Evolutionary conservation across 306 rosid genomes (phyloP).

Genomic region (Prunus mume): DNA sequence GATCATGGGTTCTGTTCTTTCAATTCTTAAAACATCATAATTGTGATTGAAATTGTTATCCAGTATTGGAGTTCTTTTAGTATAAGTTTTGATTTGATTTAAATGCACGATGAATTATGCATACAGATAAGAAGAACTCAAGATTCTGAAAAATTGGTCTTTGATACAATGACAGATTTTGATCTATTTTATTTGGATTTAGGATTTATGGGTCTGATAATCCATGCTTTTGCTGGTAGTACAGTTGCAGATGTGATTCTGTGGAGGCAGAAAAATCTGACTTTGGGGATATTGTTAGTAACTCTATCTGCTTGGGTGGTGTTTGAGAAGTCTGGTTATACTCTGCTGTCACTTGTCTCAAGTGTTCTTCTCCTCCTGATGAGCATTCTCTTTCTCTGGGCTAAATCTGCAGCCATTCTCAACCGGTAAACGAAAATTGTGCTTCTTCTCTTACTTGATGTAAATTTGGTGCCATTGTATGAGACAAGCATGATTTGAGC

Average conservation of each 20-base stretch:
- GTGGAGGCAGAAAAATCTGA: constrained; percentile 78
- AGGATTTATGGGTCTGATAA: constrained; percentile 10
- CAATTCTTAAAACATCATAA: background rate
- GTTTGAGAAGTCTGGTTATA: constrained; percentile 93
- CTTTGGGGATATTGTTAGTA: constrained; percentile 53
- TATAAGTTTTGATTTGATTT: background rate
- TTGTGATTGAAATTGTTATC: background rate
- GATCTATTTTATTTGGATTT: constrained; percentile 3
- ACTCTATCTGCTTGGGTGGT: constrained; percentile 77
- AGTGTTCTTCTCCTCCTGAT: constrained; percentile 87
- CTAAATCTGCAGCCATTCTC: constrained; percentile 93
- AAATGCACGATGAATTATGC: background rate
- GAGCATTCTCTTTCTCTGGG: constrained; percentile 88
- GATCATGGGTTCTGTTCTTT: background rate
- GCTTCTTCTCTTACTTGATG: constrained; percentile 22
- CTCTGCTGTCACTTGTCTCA: constrained; percentile 78
- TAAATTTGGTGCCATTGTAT: background rate
- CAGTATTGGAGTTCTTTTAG: background rate
- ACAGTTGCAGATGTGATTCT: constrained; percentile 89
- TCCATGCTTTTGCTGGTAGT: constrained; percentile 22
- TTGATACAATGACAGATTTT: background rate
- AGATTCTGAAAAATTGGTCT: background rate
- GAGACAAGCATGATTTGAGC: too few species aligned
- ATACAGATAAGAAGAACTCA: background rate
- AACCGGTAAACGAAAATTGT: constrained; percentile 49